phyloP scores from a whole-genome alignment of 108 stramenopile species.

The Pseudonitzschia multiseries region DNA sequence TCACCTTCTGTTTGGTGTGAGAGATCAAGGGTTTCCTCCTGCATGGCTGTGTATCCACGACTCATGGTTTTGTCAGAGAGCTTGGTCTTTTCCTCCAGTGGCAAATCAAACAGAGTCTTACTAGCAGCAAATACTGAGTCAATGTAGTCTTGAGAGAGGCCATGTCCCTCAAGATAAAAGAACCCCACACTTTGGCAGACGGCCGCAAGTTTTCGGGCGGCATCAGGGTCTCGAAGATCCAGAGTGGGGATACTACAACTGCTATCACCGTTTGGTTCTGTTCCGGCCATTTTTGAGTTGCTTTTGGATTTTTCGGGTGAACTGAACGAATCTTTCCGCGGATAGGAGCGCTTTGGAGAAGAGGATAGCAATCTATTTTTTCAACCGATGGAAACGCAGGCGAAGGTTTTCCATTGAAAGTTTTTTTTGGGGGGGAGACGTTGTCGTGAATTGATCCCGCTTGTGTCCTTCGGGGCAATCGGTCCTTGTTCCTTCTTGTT shows the following conservation, averaged over 20 bases:
- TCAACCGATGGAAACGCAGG: no score
- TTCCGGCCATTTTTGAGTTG: no score
- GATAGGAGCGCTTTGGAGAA: no score
- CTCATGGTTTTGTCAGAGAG: slow-evolving; percentile 40
- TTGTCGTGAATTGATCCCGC: no score
- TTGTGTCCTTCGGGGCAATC: no score
- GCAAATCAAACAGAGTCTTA: slow-evolving; percentile 45
- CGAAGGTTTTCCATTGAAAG: no score
- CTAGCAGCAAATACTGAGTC: slow-evolving; percentile 39
- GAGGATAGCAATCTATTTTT: no score
- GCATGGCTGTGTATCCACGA: slow-evolving; percentile 64
- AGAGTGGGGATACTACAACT: background rate
- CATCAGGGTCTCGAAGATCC: background rate
- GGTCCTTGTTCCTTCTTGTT: no score
- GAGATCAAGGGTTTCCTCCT: slow-evolving; percentile 65
- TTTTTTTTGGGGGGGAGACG: no score
- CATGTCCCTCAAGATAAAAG: slow-evolving; percentile 27
- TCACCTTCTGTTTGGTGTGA: slow-evolving; percentile 40
- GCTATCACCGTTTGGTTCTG: background rate
- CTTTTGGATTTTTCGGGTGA: no score
- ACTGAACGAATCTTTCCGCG: no score
- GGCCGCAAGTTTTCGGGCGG: background rate
- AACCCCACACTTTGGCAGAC: background rate
- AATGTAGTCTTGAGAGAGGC: slow-evolving; percentile 17
- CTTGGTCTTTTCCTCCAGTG: slow-evolving; percentile 38